Base-by-base conservation (phyloP, 768 basidiomycete genomes). In the Mycena galericulata region DNA sequence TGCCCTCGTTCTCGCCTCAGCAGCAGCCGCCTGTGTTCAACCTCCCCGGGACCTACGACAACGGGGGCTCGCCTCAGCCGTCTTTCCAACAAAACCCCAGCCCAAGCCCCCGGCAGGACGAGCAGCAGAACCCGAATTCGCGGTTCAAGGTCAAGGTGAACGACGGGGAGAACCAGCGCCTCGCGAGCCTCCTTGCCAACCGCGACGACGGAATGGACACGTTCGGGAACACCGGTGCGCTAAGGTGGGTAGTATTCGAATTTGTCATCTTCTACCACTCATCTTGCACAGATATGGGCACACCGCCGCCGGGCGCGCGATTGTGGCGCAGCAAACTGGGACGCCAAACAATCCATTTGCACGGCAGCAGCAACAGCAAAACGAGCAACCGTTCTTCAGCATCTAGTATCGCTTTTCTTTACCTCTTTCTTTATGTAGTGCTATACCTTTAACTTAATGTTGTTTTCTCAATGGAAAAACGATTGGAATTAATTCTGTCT, bases 141-240 rank as follows among this genome's bases (percentile, higher is more conserved):
- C 75, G 71, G 43, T 78, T 83, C 67, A 75, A 79, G 22, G 82
- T 84, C 81, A 81, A 84, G 81, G 79, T 79, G 36, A 82, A 78
- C 38, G 83, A 83, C 51, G 83, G 86, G 53, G 94, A 97, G 77
- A 89, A 93, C 68, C 87, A 95, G 17, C 87, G 91, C 40, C 87
- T 99, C 59, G 96, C 97, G 3, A 83, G 79, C 59, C 79, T 98
- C 73, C 90, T 98, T 69, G 97, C 94, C 8, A 94, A 93, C 75
- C 86, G 92, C 56, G 97, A 98, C 63, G 96, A 94, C 73, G 97
- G 98, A 1, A 84, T 93, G 76, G 98, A 99, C 80, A 97, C 97
- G 59, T 99, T 98, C 76, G 97, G 97, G 56, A 99, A 99, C 77
- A 73, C 89, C 34, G 97, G 97, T 22, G 68, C 83, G 57, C 77